Evolutionary conservation across 164 flowering plant genomes (phyloP).

Genomic region (Pachysandra terminalis): DNA sequence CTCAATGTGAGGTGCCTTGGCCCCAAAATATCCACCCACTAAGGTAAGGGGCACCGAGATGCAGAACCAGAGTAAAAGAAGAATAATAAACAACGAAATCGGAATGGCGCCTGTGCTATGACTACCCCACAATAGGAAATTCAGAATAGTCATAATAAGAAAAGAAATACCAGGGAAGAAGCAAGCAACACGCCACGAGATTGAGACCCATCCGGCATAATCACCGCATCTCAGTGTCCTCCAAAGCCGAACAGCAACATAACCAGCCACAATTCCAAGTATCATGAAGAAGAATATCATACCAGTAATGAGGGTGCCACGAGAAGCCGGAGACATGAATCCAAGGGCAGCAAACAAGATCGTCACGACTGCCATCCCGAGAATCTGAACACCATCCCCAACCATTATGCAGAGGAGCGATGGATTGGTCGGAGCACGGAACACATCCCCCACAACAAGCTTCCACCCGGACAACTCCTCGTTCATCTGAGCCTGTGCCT

Average conservation of each 20-base stretch:
- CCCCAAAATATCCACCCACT: constrained; percentile 72
- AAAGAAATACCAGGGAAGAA: constrained; percentile 87
- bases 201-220: constrained; percentile 61
- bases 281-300: constrained; percentile 80
- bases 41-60: constrained; percentile 81
- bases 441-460: constrained; percentile 85
- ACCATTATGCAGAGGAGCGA: constrained; percentile 68
- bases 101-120: constrained; percentile 91
- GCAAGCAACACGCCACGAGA: constrained; percentile 68
- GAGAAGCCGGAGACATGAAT: constrained; percentile 90
- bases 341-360: constrained; percentile 85
- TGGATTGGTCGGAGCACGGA: constrained; percentile 64
- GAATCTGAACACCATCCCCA: constrained; percentile 83
- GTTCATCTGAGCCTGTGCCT: constrained; percentile 89
- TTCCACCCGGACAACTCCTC: constrained; percentile 94
- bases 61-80: constrained; percentile 80
- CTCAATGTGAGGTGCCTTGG: constrained; percentile 75
- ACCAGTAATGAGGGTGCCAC: constrained; percentile 72
- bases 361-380: constrained; percentile 82
- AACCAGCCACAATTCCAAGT: constrained; percentile 75
- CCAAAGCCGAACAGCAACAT: constrained; percentile 82
- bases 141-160: constrained; percentile 53
- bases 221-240: constrained; percentile 64
- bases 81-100: constrained; percentile 53
- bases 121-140: constrained; percentile 79